Evolutionary conservation across 305 asterid species (phyloP).

Genomic region (Fraxinus sp.): DNA sequence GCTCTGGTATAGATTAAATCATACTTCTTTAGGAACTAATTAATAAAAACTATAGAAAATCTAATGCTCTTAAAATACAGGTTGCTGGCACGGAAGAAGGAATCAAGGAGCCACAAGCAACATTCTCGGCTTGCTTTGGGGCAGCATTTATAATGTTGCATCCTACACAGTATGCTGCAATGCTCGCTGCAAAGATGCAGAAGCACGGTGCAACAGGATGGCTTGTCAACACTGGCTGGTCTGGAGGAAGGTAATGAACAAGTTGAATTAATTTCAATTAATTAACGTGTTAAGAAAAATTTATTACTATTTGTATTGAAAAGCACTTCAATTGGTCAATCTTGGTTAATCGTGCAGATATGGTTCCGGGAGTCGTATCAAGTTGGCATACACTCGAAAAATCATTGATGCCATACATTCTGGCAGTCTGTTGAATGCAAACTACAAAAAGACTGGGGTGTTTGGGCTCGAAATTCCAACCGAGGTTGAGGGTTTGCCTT

Average conservation of each 20-base stretch:
- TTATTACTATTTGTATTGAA: neutral
- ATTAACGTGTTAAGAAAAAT: neutral
- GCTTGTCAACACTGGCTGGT: constrained; percentile 99
- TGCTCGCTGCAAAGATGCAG: constrained; percentile 86
- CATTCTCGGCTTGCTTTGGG: constrained; percentile 99
- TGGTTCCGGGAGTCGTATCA: constrained; percentile 84
- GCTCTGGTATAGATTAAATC: constrained; percentile 64
- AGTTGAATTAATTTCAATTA: neutral
- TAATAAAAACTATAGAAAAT: neutral
- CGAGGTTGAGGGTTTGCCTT: constrained; percentile 78
- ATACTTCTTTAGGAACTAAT: neutral
- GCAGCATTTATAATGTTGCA: constrained; percentile 98
- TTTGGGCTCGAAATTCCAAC: constrained; percentile 89
- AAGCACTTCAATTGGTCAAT: neutral
- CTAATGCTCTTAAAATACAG: constrained; percentile 31
- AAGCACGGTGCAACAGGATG: constrained; percentile 95
- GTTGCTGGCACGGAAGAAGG: constrained; percentile 99
- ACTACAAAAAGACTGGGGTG: constrained; percentile 67
- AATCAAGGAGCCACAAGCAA: constrained; percentile 93
- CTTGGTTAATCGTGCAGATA: constrained; percentile 43
- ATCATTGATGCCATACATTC: constrained; percentile 97
- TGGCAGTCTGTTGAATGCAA: constrained; percentile 66
- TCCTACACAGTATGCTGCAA: constrained; percentile 92
- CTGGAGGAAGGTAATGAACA: constrained; percentile 78
- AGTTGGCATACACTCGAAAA: constrained; percentile 84